Conservation (phyloP, 768 basidiomycete genomes). For the Pleurotus cornucopiae region DNA sequence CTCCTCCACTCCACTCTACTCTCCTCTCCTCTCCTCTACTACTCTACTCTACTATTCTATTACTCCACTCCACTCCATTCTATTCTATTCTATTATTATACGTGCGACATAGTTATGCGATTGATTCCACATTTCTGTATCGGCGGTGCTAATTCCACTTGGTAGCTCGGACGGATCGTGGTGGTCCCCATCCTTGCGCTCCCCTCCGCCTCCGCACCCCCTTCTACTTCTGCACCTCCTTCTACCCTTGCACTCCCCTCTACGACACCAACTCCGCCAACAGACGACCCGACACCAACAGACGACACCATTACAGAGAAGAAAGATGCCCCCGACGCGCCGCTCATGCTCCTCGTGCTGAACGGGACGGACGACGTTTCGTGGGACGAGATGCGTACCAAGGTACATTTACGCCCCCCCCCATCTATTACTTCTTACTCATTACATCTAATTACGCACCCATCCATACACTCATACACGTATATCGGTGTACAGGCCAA, state of each 20-base stretch:
- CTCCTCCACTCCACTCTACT: too few species aligned
- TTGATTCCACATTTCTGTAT: background rate
- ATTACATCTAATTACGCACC: background rate
- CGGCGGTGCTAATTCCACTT: background rate
- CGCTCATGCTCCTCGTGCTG: conserved; percentile 67
- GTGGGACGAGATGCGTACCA: conserved; percentile 64
- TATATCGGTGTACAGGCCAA: conserved; percentile 28
- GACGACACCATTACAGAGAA: too few species aligned
- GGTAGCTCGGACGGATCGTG: conserved; percentile 37
- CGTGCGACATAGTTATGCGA: too few species aligned
- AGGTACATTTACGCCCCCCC: conserved; percentile 35
- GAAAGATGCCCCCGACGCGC: conserved; percentile 24
- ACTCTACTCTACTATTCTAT: too few species aligned
- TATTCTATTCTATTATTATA: too few species aligned
- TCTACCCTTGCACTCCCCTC: background rate
- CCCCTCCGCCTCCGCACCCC: background rate
- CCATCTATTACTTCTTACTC: background rate
- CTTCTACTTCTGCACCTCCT: background rate
- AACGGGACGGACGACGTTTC: conserved; percentile 56
- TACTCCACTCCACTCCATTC: too few species aligned
- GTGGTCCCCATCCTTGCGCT: conserved; percentile 59
- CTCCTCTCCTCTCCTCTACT: too few species aligned
- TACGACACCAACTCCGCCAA: conserved; percentile 9
- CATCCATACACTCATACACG: too few species aligned
- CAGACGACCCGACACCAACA: background rate